Percentiles rank a stretch among this genome's conserved stretches.
Conservation (phyloP, 2,329 filamentous ascomycete genomes). For the Ascochyta viciae-villosae region DNA sequence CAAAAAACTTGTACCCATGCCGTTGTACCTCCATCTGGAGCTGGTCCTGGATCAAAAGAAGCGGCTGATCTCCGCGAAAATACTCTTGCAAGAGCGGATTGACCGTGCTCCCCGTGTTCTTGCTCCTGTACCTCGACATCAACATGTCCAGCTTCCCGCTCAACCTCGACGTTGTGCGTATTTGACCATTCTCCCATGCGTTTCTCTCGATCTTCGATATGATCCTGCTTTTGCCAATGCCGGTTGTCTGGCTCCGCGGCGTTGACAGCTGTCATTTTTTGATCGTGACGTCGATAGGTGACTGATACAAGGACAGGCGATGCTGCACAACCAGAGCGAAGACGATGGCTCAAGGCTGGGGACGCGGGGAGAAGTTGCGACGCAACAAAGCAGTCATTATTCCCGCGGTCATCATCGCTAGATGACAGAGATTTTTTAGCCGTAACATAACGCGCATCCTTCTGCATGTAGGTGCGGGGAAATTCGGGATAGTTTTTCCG, state of each 20-base stretch:
- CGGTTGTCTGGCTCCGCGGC: neutral
- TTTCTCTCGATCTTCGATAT: neutral
- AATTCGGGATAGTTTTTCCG: too few relatives aligned
- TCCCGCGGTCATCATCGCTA: too few relatives aligned
- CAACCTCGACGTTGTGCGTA: constrained; percentile 26
- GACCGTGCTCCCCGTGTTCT: neutral
- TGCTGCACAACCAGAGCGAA: neutral
- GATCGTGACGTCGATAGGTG: constrained; percentile 1
- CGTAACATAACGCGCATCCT: too few relatives aligned
- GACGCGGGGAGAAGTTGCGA: neutral
- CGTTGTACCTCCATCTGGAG: constrained; percentile 57
- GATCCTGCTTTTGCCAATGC: neutral
- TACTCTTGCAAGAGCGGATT: constrained; percentile 23
- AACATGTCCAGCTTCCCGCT: constrained; percentile 11
- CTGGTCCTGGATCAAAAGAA: constrained; percentile 37
- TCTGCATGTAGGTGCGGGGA: too few relatives aligned
- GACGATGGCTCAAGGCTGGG: neutral
- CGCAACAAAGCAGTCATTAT: neutral
- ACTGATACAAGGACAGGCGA: neutral
- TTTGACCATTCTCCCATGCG: constrained; percentile 19
- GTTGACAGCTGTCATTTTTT: neutral
- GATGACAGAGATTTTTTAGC: too few relatives aligned
- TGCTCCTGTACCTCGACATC: constrained; percentile 9
- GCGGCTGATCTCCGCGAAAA: constrained; percentile 33
- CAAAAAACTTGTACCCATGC: constrained; percentile 64